phyloP scores from a whole-genome alignment of 306 rosid genomes.

The Senna siamea region DNA sequence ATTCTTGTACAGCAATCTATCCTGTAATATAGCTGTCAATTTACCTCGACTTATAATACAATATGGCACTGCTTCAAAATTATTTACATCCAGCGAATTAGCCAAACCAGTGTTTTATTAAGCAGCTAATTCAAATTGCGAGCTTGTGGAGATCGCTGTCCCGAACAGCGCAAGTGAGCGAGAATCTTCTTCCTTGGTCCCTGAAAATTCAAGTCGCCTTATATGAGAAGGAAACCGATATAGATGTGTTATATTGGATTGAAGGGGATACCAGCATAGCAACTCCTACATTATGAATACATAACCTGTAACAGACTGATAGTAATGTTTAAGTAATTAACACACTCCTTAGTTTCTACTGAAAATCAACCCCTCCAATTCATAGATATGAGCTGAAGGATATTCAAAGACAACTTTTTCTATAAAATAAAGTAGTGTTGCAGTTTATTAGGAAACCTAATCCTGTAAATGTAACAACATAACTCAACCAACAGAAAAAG shows the following conservation, averaged over 20 bases:
- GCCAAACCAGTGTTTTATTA: too few relatives aligned
- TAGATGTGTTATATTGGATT: not conserved
- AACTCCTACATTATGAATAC: not conserved
- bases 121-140: not conserved
- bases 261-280: not conserved
- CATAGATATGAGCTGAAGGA: not conserved
- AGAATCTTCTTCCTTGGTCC: conserved; percentile 80
- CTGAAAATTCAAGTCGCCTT: conserved; percentile 44
- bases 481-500: not conserved
- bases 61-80: not conserved
- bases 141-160: conserved; percentile 41
- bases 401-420: not conserved
- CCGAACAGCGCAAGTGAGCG: conserved; percentile 45
- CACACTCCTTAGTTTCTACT: not conserved
- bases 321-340: not conserved
- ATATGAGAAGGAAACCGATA: conserved; percentile 11
- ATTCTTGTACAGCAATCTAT: not conserved
- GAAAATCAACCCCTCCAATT: not conserved
- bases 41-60: too few relatives aligned
- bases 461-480: not conserved
- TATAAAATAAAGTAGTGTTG: not conserved
- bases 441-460: not conserved
- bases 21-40: not conserved
- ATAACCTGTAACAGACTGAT: not conserved
- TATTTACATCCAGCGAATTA: not conserved